Evolutionary conservation across 345 rosid genomes (phyloP).

Genomic region (Reutealis trisperma): DNA sequence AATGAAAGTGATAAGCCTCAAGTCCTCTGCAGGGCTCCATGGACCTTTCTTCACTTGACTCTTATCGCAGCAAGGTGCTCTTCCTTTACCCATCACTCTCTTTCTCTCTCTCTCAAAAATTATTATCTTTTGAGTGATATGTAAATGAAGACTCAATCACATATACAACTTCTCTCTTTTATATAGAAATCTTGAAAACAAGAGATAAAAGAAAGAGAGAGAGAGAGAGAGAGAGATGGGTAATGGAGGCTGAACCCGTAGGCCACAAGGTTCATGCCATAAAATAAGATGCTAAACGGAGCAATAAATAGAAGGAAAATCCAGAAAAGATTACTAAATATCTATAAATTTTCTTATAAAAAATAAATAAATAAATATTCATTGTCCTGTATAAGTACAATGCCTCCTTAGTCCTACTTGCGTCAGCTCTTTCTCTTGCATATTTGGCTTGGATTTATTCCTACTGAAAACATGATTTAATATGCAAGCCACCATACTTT

Average conservation of each 20-base stretch:
- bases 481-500: neutral
- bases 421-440: neutral
- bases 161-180: neutral
- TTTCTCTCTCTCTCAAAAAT: neutral
- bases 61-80: slow-evolving; percentile 94
- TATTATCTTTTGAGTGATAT: neutral
- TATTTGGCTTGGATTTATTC: neutral
- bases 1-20: slow-evolving; percentile 72
- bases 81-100: slow-evolving; percentile 69
- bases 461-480: neutral
- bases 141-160: neutral
- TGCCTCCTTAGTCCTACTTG: neutral
- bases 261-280: slow-evolving; percentile 35
- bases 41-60: slow-evolving; percentile 87
- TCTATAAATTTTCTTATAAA: neutral
- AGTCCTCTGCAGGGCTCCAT: slow-evolving; percentile 90
- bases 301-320: slow-evolving; percentile 25
- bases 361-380: slow-evolving; percentile 4
- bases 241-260: slow-evolving; percentile 6
- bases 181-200: neutral
- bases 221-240: neutral
- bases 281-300: neutral
- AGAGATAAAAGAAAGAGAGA: neutral
- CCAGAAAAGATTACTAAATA: slow-evolving; percentile 4
- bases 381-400: neutral